A percentile compares a stretch with the other conserved stretches of the same genome.
These are phyloP conservation scores for Pseudoperonospora humuli DNA, from an alignment of 352 stramenopile species.

Conservation along the genomic window DNA sequence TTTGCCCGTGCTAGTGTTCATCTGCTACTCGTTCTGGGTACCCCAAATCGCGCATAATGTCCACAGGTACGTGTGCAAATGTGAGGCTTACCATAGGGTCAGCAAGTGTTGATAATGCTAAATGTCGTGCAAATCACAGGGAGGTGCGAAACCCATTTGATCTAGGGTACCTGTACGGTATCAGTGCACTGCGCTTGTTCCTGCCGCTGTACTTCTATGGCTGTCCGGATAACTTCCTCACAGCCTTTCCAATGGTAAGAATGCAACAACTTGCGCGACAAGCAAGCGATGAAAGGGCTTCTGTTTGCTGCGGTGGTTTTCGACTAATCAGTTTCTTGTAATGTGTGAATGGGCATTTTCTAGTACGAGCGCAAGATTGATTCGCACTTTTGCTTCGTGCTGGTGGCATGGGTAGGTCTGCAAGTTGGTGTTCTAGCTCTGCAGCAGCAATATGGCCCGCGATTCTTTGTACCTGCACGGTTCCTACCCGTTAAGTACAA, in stretches of 20 bases:
- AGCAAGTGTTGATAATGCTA: not conserved
- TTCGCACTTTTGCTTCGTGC: constrained; percentile 51
- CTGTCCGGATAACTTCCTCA: constrained; percentile 90
- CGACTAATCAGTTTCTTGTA: constrained; percentile 6
- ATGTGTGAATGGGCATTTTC: constrained; percentile 2
- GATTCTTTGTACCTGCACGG: constrained; percentile 92
- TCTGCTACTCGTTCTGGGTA: constrained; percentile 97
- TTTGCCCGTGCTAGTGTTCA: constrained; percentile 85
- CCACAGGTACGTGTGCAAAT: constrained; percentile 43
- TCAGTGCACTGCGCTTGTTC: constrained; percentile 89
- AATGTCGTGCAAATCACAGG: constrained; percentile 16
- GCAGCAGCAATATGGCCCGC: constrained; percentile 89
- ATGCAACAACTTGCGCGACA: not conserved
- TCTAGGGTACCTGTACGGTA: constrained; percentile 91
- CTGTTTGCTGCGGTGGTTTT: not conserved
- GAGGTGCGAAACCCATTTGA: constrained; percentile 93
- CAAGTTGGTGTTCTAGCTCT: constrained; percentile 89
- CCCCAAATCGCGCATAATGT: constrained; percentile 97
- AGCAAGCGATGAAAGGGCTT: not conserved
- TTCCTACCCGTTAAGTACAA: constrained; percentile 97
- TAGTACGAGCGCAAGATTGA: constrained; percentile 72
- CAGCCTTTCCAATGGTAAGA: constrained; percentile 71
- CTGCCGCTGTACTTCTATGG: constrained; percentile 95
- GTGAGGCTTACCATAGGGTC: not conserved
- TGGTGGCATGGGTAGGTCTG: constrained; percentile 88